Conservation (phyloP, 2,329 filamentous ascomycete species). For the Sclerotinia trifoliorum region DNA sequence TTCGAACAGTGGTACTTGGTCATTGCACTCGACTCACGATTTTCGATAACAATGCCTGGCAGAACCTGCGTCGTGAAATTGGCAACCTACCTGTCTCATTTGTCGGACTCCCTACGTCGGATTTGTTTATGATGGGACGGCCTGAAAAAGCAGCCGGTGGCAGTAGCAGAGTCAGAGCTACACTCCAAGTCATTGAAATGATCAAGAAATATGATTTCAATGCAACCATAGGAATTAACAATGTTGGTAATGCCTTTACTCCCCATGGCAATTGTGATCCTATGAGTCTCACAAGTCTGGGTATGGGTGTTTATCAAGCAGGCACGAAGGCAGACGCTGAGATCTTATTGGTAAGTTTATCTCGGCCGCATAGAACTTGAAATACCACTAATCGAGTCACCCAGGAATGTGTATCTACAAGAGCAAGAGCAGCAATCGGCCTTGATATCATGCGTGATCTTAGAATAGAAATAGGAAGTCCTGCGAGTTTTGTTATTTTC, state of each 20-base stretch:
- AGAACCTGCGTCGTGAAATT: slow-evolving; percentile 49
- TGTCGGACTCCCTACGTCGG: slow-evolving; percentile 67
- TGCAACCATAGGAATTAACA: slow-evolving; percentile 65
- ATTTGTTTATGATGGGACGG: slow-evolving; percentile 68
- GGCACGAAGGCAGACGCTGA: slow-evolving; percentile 59
- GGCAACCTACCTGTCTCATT: slow-evolving; percentile 59
- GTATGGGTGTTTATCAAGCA: slow-evolving; percentile 66
- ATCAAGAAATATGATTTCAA: slow-evolving; percentile 58
- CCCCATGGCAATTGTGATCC: slow-evolving; percentile 68
- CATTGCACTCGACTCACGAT: slow-evolving; percentile 67
- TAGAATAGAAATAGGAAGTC: slow-evolving; percentile 30
- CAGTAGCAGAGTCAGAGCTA: slow-evolving; percentile 52
- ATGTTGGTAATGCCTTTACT: slow-evolving; percentile 73
- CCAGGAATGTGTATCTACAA: slow-evolving; percentile 38
- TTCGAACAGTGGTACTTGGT: slow-evolving; percentile 58
- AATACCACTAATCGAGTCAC: slow-evolving; percentile 20
- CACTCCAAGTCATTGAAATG: slow-evolving; percentile 59
- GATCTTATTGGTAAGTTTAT: slow-evolving; percentile 53
- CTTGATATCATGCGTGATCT: slow-evolving; percentile 26
- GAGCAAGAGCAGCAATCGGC: slow-evolving; percentile 38
- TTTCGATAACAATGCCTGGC: slow-evolving; percentile 52
- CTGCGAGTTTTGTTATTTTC: slow-evolving; percentile 38
- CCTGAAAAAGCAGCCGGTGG: slow-evolving; percentile 37
- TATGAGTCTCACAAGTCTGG: slow-evolving; percentile 58
- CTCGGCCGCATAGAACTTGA: neutral